A percentile compares a stretch with the other conserved stretches of the same genome.
Evolutionary conservation across 148 eudicot species (phyloP).

Genomic region (Diospyros lotus): DNA sequence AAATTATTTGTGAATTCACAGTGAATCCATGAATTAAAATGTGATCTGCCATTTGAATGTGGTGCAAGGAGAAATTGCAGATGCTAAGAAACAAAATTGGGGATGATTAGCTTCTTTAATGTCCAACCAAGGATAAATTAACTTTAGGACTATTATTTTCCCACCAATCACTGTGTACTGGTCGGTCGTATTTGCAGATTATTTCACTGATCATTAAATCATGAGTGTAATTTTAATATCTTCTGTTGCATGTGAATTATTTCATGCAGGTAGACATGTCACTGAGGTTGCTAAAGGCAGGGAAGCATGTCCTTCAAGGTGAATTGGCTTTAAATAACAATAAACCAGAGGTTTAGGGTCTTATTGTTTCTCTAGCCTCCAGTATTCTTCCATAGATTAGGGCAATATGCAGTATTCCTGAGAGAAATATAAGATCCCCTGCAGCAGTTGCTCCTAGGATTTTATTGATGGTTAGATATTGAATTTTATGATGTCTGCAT

Average conservation of each 20-base stretch:
- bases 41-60: no score
- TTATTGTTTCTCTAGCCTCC: neutral
- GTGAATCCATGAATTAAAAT: no score
- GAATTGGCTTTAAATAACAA: slow-evolving; percentile 1
- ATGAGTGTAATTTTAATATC: slow-evolving; percentile 1
- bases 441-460: neutral
- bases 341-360: neutral
- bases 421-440: neutral
- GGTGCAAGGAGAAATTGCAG: no score
- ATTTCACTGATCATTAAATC: neutral
- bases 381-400: neutral
- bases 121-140: neutral
- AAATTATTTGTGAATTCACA: no score
- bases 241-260: slow-evolving; percentile 2
- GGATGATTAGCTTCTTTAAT: neutral
- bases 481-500: neutral
- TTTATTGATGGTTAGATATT: neutral
- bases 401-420: neutral
- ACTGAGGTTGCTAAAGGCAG: slow-evolving; percentile 72
- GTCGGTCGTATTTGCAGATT: neutral
- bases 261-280: slow-evolving; percentile 75
- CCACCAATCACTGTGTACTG: neutral
- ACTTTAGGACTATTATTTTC: neutral
- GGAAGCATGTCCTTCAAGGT: slow-evolving; percentile 99
- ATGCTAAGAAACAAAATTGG: no score